Base-by-base conservation (phyloP, 2,329 filamentous ascomycete species). In the Penicillium capsulatum region DNA sequence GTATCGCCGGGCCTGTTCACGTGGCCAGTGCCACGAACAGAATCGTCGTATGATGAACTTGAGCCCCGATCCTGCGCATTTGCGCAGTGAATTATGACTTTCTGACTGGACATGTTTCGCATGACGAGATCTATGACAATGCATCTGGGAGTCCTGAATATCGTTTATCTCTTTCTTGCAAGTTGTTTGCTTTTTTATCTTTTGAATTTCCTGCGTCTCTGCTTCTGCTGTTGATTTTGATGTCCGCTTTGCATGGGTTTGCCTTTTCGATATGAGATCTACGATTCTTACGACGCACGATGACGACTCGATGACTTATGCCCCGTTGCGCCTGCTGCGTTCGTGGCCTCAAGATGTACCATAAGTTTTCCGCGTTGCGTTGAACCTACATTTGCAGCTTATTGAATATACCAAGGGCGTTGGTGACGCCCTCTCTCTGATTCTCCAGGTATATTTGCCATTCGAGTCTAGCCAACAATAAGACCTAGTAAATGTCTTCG, bases 1-100 rank as follows among this genome's bases (percentile, higher is more conserved):
- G 70, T 39, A 81, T 82, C 53, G 72, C 73, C 2, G 59, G 60
- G 11, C 62, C 65, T 39, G 65, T 68, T 9, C 46, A 66, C 31
- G 57, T 65, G 15, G 58, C 62, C 7, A 58, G 61, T 36, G 53
- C 58, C 38, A 49, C 44, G 13, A 45, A 47, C 36, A 46, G 42
- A 2, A 36, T 46, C n/a, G 22, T 39, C 24, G n/a, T n/a, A n/a
- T n/a, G n/a, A n/a, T n/a, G n/a, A n/a, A n/a, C n/a, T n/a, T n/a
- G n/a, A n/a, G n/a, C n/a, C n/a, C n/a, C n/a, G n/a, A n/a, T n/a
- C n/a, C n/a, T n/a, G n/a, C n/a, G n/a, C n/a, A n/a, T n/a, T 26
- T 32, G 38, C 35, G 33, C 41, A 32, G 34, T 43, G 27, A 17
- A 6, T 17, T 13, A n/a, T n/a, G n/a, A n/a, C n/a, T 11, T 39